Evolutionary conservation across 805 yeast genomes (phyloP), one percentile per base, ranked within the genome.

Genomic region (Cyberlindnera saturnus): DNA sequence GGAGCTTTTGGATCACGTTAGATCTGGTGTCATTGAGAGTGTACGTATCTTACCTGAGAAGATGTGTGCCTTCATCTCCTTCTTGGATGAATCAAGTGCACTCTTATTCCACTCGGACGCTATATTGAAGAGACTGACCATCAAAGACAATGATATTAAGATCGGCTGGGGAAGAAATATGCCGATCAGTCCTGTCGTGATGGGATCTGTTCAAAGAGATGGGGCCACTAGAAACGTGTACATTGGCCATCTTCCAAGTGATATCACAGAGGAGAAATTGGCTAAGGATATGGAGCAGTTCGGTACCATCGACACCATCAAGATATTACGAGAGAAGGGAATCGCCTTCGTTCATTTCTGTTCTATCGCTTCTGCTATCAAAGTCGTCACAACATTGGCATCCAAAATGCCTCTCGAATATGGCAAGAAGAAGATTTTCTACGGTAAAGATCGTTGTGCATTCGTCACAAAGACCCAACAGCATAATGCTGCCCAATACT

Each of bases 171-270:
- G 96, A 17, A 84, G 84, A 52, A 79, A 88, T 33, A 71, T 82
- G 3, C 79, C 85, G 1, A 77, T 89, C 31, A 80, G 79, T 46
- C 85, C 95, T 2, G 73, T 83, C 7, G 90, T 91, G 6, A 68
- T 79, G 41, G 77, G 81, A 30, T 82, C 89, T 15, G 88, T 93
- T 43, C 79, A 81, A 44, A 77, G 86, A 49, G 91, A 87, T 52
- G 86, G 87, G 39, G 98, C 98, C 6, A 87, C 97, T 10, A 79
- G 99, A 69, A 90, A 91, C 60, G 96, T 91, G 31, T 90, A 87
- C 60, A 71, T 91, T 49, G 96, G 97, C 16, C 81, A 81, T 49
- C 70, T 91, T 43, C 79, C 81, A 47, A 81, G 79, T 43, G 79
- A 75, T 26, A 69, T 74, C 36, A 73, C 86, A 34, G 93, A 82